A percentile compares a stretch with the other conserved stretches of the same genome.
These are phyloP conservation scores for Linnemannia exigua DNA, from an alignment of 192 early-diverging fungal genomes.

Conservation along the genomic window DNA sequence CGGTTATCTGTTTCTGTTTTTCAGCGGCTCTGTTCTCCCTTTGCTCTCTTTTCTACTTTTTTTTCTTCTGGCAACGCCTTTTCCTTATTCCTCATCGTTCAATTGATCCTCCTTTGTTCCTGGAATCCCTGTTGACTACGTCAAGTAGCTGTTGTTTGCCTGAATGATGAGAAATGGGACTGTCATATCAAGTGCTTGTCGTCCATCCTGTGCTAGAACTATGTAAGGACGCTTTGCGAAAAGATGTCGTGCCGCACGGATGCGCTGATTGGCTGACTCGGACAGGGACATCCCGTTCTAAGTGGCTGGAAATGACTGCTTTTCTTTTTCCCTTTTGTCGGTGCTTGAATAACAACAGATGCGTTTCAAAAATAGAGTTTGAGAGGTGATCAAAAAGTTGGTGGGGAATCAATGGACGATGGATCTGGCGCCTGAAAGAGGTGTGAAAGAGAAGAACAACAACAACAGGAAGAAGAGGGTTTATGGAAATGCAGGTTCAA, in stretches of 20 bases:
- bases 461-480: too few relatives aligned
- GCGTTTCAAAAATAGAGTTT: slow-evolving; percentile 8
- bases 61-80: not conserved
- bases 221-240: not conserved
- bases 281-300: not conserved
- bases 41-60: not conserved
- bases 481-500: not conserved
- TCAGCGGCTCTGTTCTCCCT: not conserved
- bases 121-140: too few relatives aligned
- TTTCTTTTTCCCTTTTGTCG: slow-evolving; percentile 6
- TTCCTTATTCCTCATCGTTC: not conserved
- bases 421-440: slow-evolving; percentile 1
- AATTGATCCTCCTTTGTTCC: too few relatives aligned
- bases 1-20: not conserved
- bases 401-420: not conserved
- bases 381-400: not conserved
- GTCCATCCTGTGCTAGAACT: not conserved
- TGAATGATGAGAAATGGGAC: too few relatives aligned
- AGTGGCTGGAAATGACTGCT: not conserved
- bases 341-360: not conserved
- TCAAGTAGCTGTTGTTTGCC: too few relatives aligned
- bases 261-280: slow-evolving; percentile 8
- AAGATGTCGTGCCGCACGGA: slow-evolving; percentile 10
- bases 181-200: too few relatives aligned
- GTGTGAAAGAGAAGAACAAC: too few relatives aligned